Evolutionary conservation across 192 early-diverging fungal genomes (phyloP).

Genomic region (Linnemannia exigua): DNA sequence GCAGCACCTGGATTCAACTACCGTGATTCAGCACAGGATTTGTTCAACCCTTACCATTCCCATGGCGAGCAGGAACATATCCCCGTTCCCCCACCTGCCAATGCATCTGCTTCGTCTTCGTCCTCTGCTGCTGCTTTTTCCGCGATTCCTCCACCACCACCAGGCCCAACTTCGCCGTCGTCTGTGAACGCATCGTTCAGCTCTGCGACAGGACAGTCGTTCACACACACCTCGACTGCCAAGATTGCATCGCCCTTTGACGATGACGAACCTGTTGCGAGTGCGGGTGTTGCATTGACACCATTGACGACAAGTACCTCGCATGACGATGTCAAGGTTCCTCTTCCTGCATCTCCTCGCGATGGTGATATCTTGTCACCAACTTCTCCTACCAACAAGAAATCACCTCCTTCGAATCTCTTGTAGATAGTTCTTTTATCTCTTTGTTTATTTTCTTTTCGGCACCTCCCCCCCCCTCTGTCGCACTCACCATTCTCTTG

Average conservation of each 20-base stretch:
- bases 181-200: not conserved
- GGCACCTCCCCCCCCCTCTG: not conserved
- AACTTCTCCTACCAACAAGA: not conserved
- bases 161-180: no score
- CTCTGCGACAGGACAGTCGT: constrained; percentile 20
- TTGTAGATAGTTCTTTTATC: not conserved
- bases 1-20: constrained; percentile 40
- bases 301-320: not conserved
- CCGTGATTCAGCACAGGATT: constrained; percentile 33
- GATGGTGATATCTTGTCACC: constrained; percentile 4
- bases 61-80: constrained; percentile 36
- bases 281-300: not conserved
- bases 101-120: not conserved
- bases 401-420: not conserved
- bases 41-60: constrained; percentile 48
- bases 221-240: constrained; percentile 29
- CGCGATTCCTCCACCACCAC: not conserved
- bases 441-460: not conserved
- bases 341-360: constrained; percentile 8
- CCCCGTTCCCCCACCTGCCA: not conserved
- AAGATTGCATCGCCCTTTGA: constrained; percentile 50
- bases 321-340: constrained; percentile 24
- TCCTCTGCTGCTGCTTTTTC: not conserved
- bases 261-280: constrained; percentile 9
- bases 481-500: no score